Evolutionary conservation across 352 stramenopile genomes (phyloP), one percentile per base, ranked within the genome.

Genomic region (Globisporangium recalcitrans): DNA sequence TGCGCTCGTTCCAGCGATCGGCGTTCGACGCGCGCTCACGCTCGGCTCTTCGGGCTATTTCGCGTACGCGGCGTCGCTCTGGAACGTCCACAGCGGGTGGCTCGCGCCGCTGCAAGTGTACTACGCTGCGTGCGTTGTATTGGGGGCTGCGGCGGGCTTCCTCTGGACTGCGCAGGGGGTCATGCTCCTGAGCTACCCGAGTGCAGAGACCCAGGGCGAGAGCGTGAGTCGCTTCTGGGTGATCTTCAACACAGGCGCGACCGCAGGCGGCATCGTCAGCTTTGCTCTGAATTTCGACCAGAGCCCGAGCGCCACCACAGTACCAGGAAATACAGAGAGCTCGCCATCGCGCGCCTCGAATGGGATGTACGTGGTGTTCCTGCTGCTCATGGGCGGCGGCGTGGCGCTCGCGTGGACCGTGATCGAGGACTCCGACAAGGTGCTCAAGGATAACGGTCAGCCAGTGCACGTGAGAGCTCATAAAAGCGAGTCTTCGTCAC

Each of bases 101-200:
- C 26, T 67, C 21, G 59, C 52, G 14, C 46, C 64, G 8, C 26
- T 61, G 10, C n/a, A 32, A 24, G 13, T 61, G 3, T 67, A 58
- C 44, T 48, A 61, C 5, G 29, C 19, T 14, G 81, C 76, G 2
- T 85, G 82, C 10, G 69, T 53, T 0, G 27, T 76, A 9, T 63
- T 91, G 10, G 87, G 87, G 7, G 44, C 75, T 34, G 82, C 79
- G 5, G 87, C 87, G 5, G 80, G 75, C 0, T 71, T 90, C 6
- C 72, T 96, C 2, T 96, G 85, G 87, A 90, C 81, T 4, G 78
- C 82, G 16, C 83, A 96, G 46, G 84, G 87, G 11, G 64, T 72
- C 10, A 79, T 93, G 64, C 71, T 87, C 24, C 73, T 93, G 63
- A 69, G 70, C 49, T 90, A 91, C 72, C 44, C 80, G 32, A 78